Evolutionary conservation across 1,284 basidiomycete genomes (phyloP).

Genomic region (Mycosarcoma mackinlayi): DNA sequence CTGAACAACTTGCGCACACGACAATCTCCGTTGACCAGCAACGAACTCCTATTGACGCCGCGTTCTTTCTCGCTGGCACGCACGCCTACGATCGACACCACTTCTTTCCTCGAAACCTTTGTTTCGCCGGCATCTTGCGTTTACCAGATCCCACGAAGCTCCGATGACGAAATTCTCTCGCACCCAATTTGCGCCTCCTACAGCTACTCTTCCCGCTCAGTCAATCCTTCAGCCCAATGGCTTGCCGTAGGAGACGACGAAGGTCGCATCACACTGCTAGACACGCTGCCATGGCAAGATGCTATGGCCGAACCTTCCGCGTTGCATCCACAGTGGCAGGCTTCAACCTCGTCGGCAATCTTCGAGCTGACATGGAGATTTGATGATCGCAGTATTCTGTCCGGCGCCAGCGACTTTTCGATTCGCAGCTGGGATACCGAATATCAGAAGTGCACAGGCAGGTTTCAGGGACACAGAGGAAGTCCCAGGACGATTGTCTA

Average conservation of each 20-base stretch:
- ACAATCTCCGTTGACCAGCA: constrained; percentile 6
- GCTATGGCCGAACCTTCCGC: constrained; percentile 11
- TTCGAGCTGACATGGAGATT: constrained; percentile 62
- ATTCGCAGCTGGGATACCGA: constrained; percentile 63
- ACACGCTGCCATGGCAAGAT: constrained; percentile 51
- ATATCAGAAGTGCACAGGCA: constrained; percentile 41
- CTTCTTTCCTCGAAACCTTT: constrained; percentile 38
- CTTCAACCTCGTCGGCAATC: constrained; percentile 42
- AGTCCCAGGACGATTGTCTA: constrained; percentile 61
- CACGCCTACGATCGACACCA: constrained; percentile 17
- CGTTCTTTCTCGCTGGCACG: constrained; percentile 7
- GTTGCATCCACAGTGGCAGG: constrained; percentile 30
- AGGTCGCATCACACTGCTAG: constrained; percentile 59
- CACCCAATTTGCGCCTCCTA: constrained; percentile 59
- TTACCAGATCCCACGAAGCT: constrained; percentile 14
- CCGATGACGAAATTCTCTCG: constrained; percentile 23
- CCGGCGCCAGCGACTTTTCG: constrained; percentile 60
- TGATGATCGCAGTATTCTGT: constrained; percentile 58
- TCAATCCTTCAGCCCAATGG: constrained; percentile 54
- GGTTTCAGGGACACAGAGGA: constrained; percentile 51
- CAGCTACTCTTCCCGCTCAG: constrained; percentile 50
- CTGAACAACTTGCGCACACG: constrained; percentile 19
- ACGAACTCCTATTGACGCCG: neutral
- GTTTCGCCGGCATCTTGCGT: constrained; percentile 35
- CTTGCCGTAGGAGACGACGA: constrained; percentile 66